These are phyloP conservation scores for Atkinsonella texensis DNA, from an alignment of 2,329 filamentous ascomycete genomes.

Conservation along the genomic window DNA sequence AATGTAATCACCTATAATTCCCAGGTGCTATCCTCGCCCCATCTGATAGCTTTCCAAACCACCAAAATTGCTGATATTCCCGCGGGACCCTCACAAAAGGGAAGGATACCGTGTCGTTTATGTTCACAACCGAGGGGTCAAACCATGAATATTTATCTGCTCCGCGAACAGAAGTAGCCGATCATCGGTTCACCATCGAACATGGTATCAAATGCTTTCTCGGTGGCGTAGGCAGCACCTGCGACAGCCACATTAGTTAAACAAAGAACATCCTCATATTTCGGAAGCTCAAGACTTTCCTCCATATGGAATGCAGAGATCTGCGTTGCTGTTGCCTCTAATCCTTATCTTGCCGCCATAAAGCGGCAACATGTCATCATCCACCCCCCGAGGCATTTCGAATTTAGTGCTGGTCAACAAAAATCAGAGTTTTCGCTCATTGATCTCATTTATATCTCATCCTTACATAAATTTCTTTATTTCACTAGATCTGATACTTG, in stretches of 20 bases:
- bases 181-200: slow-evolving; percentile 18
- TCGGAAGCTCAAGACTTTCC: slow-evolving; percentile 12
- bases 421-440: neutral
- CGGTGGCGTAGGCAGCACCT: slow-evolving; percentile 26
- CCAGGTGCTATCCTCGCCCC: slow-evolving; percentile 28
- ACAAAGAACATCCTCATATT: neutral
- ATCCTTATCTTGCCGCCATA: slow-evolving; percentile 33
- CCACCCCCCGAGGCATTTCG: slow-evolving; percentile 14
- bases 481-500: slow-evolving; percentile 17
- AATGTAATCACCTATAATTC: slow-evolving; percentile 23
- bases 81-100: slow-evolving; percentile 23
- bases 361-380: slow-evolving; percentile 26
- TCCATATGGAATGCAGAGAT: slow-evolving; percentile 30
- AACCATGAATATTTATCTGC: too few relatives aligned
- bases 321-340: slow-evolving; percentile 26
- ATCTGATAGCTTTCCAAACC: slow-evolving; percentile 31
- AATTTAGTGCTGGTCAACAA: slow-evolving; percentile 17
- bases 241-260: neutral
- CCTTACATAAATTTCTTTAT: slow-evolving; percentile 17
- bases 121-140: slow-evolving; percentile 11
- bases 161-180: too few relatives aligned
- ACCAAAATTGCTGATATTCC: slow-evolving; percentile 24
- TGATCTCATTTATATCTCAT: neutral
- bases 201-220: slow-evolving; percentile 27
- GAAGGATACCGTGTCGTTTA: slow-evolving; percentile 26